Conservation (phyloP, 495 filamentous ascomycete genomes). For the Xylona heveae region DNA sequence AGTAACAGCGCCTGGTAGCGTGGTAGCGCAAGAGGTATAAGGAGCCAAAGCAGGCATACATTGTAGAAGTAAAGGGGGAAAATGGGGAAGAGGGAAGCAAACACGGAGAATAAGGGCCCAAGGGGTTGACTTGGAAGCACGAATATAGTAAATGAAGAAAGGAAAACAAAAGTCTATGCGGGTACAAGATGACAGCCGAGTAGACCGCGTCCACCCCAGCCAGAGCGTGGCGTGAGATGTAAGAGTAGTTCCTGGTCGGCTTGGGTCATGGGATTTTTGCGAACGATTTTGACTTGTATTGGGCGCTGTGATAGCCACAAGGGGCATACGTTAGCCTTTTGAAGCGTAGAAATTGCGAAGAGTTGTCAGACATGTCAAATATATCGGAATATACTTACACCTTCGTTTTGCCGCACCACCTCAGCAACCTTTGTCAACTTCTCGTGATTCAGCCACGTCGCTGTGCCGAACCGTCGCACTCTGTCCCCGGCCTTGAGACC, state of each 20-base stretch:
- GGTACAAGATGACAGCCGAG: conserved; percentile 78
- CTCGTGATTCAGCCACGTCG: conserved; percentile 67
- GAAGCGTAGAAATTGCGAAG: neutral
- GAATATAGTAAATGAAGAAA: too few species aligned
- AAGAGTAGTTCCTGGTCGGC: conserved; percentile 37
- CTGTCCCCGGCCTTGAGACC: conserved; percentile 69
- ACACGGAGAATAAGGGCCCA: conserved; percentile 13
- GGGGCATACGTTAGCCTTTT: neutral
- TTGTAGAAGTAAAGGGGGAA: conserved; percentile 2
- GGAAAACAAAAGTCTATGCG: too few species aligned
- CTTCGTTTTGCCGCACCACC: conserved; percentile 70
- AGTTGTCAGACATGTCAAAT: neutral
- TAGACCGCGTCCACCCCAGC: conserved; percentile 79
- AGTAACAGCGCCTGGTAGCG: conserved; percentile 11
- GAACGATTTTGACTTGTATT: conserved; percentile 46
- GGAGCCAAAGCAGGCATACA: conserved; percentile 9
- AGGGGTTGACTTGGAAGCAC: conserved; percentile 7
- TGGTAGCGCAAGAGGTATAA: conserved; percentile 16
- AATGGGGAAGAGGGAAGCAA: conserved; percentile 9
- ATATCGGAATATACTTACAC: conserved; percentile 35
- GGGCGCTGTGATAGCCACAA: conserved; percentile 27
- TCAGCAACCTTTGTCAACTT: conserved; percentile 66
- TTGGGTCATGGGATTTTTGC: conserved; percentile 21
- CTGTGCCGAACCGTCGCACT: conserved; percentile 65
- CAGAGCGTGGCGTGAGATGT: conserved; percentile 45